Evolutionary conservation across 768 basidiomycete species (phyloP).

Genomic region (Trametes coccinea): DNA sequence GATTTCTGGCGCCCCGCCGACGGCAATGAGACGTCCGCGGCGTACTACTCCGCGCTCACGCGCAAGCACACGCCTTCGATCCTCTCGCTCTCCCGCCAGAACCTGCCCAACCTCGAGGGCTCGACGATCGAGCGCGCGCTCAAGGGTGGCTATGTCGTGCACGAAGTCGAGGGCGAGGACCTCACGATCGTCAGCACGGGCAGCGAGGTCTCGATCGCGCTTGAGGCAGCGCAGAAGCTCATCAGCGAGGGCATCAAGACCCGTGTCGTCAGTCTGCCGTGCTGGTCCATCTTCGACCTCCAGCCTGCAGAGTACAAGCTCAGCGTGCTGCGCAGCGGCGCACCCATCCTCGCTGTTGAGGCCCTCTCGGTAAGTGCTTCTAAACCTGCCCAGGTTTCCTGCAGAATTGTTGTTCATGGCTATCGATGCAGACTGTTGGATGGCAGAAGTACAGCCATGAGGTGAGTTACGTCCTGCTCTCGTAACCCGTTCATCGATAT

Average conservation of each 20-base stretch:
- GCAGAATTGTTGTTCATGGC: neutral
- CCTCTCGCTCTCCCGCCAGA: conserved; percentile 82
- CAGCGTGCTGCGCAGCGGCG: conserved; percentile 84
- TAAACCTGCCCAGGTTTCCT: neutral
- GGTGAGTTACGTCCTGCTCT: conserved; percentile 36
- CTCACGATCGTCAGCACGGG: conserved; percentile 89
- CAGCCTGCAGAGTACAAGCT: conserved; percentile 80
- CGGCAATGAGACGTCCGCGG: conserved; percentile 95
- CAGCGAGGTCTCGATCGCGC: conserved; percentile 84
- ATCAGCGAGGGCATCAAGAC: conserved; percentile 75
- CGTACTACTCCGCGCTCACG: conserved; percentile 78
- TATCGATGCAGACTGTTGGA: conserved; percentile 53
- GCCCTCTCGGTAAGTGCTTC: conserved; percentile 57
- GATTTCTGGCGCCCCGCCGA: conserved; percentile 94
- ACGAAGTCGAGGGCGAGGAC: conserved; percentile 78
- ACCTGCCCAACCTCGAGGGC: conserved; percentile 88
- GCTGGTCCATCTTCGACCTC: conserved; percentile 84
- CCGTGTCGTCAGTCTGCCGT: conserved; percentile 85
- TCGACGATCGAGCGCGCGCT: conserved; percentile 82
- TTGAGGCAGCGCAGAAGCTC: conserved; percentile 84
- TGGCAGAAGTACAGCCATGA: conserved; percentile 93
- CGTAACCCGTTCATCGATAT: conserved; percentile 11
- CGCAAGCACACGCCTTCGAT: conserved; percentile 81
- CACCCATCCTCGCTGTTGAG: conserved; percentile 88
- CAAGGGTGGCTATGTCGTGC: conserved; percentile 87